Evolutionary conservation across 345 rosid species (phyloP), one percentile per base, ranked within the genome.

Genomic region (Euphorbia tirucalli): DNA sequence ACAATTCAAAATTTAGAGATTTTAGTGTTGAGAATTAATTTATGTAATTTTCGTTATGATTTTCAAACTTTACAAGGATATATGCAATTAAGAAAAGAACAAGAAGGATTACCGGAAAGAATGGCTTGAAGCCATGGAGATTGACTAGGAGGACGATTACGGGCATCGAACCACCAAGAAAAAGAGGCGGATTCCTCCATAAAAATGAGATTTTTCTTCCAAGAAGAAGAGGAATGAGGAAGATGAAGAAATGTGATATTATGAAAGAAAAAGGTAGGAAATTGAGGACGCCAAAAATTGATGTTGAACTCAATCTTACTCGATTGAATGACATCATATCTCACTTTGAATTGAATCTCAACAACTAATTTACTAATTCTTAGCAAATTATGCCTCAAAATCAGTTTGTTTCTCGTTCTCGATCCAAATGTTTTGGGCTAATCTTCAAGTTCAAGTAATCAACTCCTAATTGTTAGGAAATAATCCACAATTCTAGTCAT

Each of bases 41-140:
- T 35, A 3, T 35, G 3, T 35, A 35, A 35, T 35, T 35, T 35
- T n/a, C n/a, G n/a, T n/a, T n/a, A n/a, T n/a, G n/a, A n/a, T n/a
- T 35, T 35, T 35, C 39, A 7, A 35, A 35, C 39, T 35, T 35
- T 35, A n/a, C n/a, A n/a, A n/a, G n/a, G n/a, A n/a, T n/a, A n/a
- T n/a, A n/a, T n/a, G n/a, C n/a, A n/a, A n/a, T n/a, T n/a, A 50
- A 16, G 0, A 22, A 54, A 35, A 5, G 4, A 30, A 35, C 8
- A 10, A 56, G 8, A 19, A 22, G 16, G 18, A 46, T 1, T 35
- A 71, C 89, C 87, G 72, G 83, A 78, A 35, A 85, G 85, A 69
- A 70, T 79, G 27, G 77, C 73, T 71, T 81, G 87, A 67, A 83
- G 92, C 90, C 85, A 83, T 50, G 71, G 81, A 19, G 88, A 75